These are phyloP conservation scores for Hypoxylon trugodes DNA, from an alignment of 495 filamentous ascomycete genomes.

Conservation along the genomic window DNA sequence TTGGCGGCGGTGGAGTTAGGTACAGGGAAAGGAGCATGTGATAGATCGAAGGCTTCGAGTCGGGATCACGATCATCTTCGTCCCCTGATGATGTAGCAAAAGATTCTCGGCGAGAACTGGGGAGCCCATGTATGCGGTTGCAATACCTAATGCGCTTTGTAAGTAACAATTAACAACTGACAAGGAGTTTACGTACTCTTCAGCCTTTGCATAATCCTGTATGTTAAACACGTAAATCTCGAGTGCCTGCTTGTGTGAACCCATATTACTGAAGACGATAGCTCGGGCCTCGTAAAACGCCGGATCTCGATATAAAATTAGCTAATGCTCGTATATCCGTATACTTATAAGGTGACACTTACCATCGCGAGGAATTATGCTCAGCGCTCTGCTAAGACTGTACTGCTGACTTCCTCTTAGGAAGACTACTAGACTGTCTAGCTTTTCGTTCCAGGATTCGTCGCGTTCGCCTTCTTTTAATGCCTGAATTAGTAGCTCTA, in stretches of 20 bases:
- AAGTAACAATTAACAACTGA: conserved; percentile 17
- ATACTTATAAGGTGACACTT: too few species aligned
- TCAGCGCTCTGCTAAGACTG: conserved; percentile 76
- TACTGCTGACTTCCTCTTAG: conserved; percentile 81
- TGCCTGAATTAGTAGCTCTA: conserved; percentile 75
- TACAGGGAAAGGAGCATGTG: conserved; percentile 91
- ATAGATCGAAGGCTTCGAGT: conserved; percentile 78
- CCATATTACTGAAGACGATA: conserved; percentile 94
- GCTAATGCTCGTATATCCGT: neutral
- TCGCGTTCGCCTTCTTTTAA: conserved; percentile 59
- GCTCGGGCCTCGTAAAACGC: conserved; percentile 90
- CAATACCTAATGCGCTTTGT: conserved; percentile 73
- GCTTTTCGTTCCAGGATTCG: conserved; percentile 63
- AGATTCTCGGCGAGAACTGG: conserved; percentile 36
- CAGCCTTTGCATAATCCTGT: conserved; percentile 84
- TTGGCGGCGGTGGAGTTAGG: conserved; percentile 78
- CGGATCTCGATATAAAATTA: conserved; percentile 64
- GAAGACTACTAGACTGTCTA: conserved; percentile 74
- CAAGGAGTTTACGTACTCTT: conserved; percentile 70
- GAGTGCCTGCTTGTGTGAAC: conserved; percentile 89
- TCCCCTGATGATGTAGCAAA: conserved; percentile 18
- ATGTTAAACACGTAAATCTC: conserved; percentile 98
- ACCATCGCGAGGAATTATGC: conserved; percentile 81
- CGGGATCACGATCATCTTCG: conserved; percentile 55
- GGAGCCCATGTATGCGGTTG: conserved; percentile 76